phyloP scores from a whole-genome alignment of 306 rosid species.

The Acacia crassicarpa region DNA sequence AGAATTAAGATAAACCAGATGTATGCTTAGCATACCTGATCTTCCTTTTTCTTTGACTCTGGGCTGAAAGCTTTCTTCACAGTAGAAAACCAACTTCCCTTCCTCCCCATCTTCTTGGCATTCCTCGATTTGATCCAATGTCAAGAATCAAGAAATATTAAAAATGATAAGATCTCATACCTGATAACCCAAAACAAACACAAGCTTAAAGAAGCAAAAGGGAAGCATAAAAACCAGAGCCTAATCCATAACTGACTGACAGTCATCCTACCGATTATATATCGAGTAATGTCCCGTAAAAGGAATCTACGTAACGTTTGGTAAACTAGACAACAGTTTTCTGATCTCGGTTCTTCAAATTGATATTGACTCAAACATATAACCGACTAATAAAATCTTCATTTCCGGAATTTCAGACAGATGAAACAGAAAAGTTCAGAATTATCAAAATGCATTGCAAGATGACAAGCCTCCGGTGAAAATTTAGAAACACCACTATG shows the following conservation, averaged over 20 bases:
- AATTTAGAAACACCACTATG: constrained; percentile 16
- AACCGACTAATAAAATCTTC: background rate
- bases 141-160: background rate
- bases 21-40: constrained; percentile 48
- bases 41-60: constrained; percentile 71
- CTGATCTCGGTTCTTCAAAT: background rate
- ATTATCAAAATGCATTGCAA: constrained; percentile 21
- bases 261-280: constrained; percentile 11
- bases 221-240: background rate
- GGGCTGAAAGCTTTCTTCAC: constrained; percentile 99
- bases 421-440: constrained; percentile 11
- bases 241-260: constrained; percentile 20
- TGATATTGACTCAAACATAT: constrained; percentile 9
- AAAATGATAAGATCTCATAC: constrained; percentile 35
- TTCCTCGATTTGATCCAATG: constrained; percentile 59
- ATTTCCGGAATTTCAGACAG: constrained; percentile 19
- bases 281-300: constrained; percentile 12
- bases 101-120: constrained; percentile 88
- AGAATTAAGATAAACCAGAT: background rate
- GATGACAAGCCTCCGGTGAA: constrained; percentile 15
- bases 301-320: constrained; percentile 17
- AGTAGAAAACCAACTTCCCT: constrained; percentile 90
- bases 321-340: constrained; percentile 6
- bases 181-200: constrained; percentile 22
- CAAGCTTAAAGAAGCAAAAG: background rate